These are phyloP conservation scores for Neurospora crassa DNA, from an alignment of 2,329 filamentous ascomycete genomes.

Conservation along the genomic window DNA sequence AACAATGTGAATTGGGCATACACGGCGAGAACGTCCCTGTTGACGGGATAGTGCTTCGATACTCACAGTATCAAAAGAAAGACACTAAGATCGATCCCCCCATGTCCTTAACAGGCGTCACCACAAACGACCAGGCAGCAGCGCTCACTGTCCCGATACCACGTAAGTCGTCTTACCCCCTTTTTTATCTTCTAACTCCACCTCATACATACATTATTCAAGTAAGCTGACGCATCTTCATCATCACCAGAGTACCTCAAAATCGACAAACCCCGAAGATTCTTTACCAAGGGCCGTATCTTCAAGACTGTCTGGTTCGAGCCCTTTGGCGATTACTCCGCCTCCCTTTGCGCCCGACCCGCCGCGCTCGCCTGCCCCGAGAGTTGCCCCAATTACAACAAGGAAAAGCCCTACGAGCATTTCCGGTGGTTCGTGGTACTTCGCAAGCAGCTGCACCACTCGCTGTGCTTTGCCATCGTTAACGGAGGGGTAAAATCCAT, in stretches of 20 bases:
- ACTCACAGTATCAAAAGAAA: conserved; percentile 1
- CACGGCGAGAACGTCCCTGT: neutral
- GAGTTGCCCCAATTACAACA: conserved; percentile 10
- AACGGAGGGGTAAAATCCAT: conserved; percentile 10
- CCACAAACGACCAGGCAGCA: neutral
- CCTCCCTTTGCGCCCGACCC: neutral
- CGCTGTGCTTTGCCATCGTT: conserved; percentile 20
- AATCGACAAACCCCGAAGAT: conserved; percentile 19
- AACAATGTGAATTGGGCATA: neutral
- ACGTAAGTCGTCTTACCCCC: neutral
- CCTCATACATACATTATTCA: no score
- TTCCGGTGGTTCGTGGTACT: conserved; percentile 22
- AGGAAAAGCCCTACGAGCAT: conserved; percentile 12
- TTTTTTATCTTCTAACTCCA: neutral
- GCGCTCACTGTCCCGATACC: neutral
- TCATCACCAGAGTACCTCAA: conserved; percentile 12
- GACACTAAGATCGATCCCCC: neutral
- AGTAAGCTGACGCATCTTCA: neutral
- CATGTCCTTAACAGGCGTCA: neutral
- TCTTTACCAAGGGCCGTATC: conserved; percentile 20
- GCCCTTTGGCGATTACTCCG: conserved; percentile 5
- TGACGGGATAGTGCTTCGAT: neutral
- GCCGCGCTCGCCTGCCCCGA: conserved; percentile 2
- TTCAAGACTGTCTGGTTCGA: conserved; percentile 23
- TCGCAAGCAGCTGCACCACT: conserved; percentile 16